A percentile compares a stretch with the other conserved stretches of the same genome.
Evolutionary conservation across 257 asterid genomes (phyloP).

Genomic region (Haberlea rhodopensis): DNA sequence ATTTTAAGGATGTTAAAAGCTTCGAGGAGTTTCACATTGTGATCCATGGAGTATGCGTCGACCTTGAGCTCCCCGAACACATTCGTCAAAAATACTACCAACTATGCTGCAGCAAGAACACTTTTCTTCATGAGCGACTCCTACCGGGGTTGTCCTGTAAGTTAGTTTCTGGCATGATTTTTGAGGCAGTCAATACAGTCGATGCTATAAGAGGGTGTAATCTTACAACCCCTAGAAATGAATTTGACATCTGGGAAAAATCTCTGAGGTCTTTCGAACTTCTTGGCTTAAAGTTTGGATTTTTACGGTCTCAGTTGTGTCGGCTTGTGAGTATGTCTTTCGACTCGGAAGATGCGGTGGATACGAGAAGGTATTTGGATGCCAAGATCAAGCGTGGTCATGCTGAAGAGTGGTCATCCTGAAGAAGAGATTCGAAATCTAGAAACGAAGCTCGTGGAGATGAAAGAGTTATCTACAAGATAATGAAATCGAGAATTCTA

Average conservation of each 20-base stretch:
- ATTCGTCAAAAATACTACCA: slow-evolving; percentile 49
- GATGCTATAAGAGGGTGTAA: slow-evolving; percentile 44
- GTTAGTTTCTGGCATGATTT: slow-evolving; percentile 46
- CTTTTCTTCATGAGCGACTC: slow-evolving; percentile 43
- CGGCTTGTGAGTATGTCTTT: slow-evolving; percentile 36
- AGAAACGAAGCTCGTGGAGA: slow-evolving; percentile 40
- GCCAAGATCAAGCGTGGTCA: slow-evolving; percentile 28
- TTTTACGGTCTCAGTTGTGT: slow-evolving; percentile 35
- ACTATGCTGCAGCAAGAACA: slow-evolving; percentile 52
- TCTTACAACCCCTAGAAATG: slow-evolving; percentile 36
- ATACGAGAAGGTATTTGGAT: slow-evolving; percentile 36
- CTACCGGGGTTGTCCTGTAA: slow-evolving; percentile 42
- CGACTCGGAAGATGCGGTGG: slow-evolving; percentile 37
- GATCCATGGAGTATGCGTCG: slow-evolving; percentile 55
- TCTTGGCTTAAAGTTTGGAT: slow-evolving; percentile 45
- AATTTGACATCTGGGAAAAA: slow-evolving; percentile 51
- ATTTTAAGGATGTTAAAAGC: slow-evolving; percentile 45
- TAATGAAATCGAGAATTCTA: slow-evolving; percentile 32
- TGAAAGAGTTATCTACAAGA: slow-evolving; percentile 38
- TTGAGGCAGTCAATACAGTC: slow-evolving; percentile 38
- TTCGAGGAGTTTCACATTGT: slow-evolving; percentile 59
- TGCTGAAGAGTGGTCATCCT: too few relatives aligned
- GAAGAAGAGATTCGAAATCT: slow-evolving; percentile 40
- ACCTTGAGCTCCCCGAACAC: slow-evolving; percentile 59
- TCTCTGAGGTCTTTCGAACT: slow-evolving; percentile 52